Evolutionary conservation across 2,329 filamentous ascomycete species (phyloP).

Genomic region (Alternaria tenuissima): DNA sequence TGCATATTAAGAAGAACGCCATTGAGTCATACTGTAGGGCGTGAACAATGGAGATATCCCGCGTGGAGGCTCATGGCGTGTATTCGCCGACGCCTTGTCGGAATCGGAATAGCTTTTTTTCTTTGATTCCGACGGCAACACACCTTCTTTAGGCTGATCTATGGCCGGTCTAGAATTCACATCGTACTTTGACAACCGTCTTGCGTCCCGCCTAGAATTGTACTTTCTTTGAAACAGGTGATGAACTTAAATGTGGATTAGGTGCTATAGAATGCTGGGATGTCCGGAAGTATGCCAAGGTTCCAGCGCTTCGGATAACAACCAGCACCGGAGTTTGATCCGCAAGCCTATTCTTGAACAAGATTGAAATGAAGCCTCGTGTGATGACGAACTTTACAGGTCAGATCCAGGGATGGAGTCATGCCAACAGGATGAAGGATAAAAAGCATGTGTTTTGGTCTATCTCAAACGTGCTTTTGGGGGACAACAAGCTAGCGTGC

Average conservation of each 20-base stretch:
- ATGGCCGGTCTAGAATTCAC: background rate
- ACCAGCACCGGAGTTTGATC: background rate
- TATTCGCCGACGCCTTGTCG: background rate
- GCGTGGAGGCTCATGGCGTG: background rate
- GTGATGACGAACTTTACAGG: background rate
- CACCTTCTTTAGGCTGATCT: background rate
- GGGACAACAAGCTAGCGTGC: background rate
- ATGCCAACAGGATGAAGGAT: too few species aligned
- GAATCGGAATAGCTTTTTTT: background rate
- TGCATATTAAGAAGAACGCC: background rate
- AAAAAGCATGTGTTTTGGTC: background rate
- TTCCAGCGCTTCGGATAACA: background rate
- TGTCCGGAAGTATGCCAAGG: background rate
- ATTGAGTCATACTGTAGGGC: slow-evolving; percentile 6
- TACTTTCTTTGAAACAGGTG: background rate
- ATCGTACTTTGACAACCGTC: background rate
- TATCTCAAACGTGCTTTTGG: background rate
- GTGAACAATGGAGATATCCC: background rate
- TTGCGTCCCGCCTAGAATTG: background rate
- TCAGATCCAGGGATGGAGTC: background rate
- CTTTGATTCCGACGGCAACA: background rate
- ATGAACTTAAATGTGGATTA: background rate
- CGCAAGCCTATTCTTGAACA: background rate
- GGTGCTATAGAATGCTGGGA: background rate
- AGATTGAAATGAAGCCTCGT: background rate